Conservation (phyloP, 208 protist genomes). For the Trypanosoma vivax region DNA sequence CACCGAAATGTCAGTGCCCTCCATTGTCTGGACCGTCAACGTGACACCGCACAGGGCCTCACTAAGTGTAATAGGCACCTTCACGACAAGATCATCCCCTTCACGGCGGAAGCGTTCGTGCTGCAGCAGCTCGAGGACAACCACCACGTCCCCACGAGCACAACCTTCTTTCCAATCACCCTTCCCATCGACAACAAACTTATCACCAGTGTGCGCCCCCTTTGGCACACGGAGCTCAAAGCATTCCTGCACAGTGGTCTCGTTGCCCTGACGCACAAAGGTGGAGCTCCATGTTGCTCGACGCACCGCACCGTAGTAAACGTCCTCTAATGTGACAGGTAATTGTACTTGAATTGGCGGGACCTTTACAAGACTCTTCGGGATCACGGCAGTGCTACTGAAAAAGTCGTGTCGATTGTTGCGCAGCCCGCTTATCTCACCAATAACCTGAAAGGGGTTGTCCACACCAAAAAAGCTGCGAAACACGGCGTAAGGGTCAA, state of each 20-base stretch:
- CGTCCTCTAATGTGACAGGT: constrained; percentile 71
- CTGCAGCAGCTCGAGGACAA: constrained; percentile 55
- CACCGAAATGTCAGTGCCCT: constrained; percentile 62
- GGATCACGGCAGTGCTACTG: constrained; percentile 46
- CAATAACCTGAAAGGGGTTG: constrained; percentile 85
- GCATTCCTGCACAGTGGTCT: constrained; percentile 28
- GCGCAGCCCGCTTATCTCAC: constrained; percentile 51
- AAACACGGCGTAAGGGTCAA: constrained; percentile 80
- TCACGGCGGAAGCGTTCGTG: constrained; percentile 78
- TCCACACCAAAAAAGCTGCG: constrained; percentile 84
- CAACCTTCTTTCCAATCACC: constrained; percentile 54
- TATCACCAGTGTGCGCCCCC: constrained; percentile 61
- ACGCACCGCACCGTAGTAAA: constrained; percentile 80
- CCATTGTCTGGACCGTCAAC: constrained; percentile 72
- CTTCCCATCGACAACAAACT: constrained; percentile 47
- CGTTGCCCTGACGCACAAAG: constrained; percentile 21
- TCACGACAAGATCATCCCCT: constrained; percentile 69
- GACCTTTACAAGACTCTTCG: constrained; percentile 46
- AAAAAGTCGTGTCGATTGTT: constrained; percentile 84
- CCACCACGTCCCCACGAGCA: constrained; percentile 67
- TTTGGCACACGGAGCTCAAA: constrained; percentile 68
- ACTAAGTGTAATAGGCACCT: constrained; percentile 53
- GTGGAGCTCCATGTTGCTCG: constrained; percentile 48
- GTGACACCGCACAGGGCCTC: constrained; percentile 86
- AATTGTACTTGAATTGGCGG: constrained; percentile 49